These are phyloP conservation scores for Ilex paraguariensis DNA, from an alignment of 305 asterid species.

Conservation along the genomic window DNA sequence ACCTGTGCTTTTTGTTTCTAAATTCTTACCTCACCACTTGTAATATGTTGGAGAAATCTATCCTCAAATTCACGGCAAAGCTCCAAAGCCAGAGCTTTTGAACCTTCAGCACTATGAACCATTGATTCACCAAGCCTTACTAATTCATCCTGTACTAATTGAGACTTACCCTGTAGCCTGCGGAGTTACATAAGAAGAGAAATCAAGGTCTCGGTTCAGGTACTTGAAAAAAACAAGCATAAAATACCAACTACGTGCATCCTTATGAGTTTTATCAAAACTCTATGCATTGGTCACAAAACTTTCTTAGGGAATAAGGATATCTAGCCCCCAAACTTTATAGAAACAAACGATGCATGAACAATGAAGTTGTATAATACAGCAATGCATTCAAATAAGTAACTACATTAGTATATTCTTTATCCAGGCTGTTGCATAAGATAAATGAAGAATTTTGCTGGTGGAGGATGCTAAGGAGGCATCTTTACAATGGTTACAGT, in stretches of 20 bases:
- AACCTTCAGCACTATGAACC: slow-evolving; percentile 93
- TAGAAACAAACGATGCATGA: slow-evolving; percentile 1
- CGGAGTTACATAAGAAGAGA: slow-evolving; percentile 1
- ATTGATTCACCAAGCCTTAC: slow-evolving; percentile 75
- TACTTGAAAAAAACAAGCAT: too few species aligned
- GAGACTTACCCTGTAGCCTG: slow-evolving; percentile 32
- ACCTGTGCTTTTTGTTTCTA: neutral
- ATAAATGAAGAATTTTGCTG: neutral
- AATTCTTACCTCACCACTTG: slow-evolving; percentile 83
- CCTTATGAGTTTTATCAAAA: too few species aligned
- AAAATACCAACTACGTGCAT: too few species aligned
- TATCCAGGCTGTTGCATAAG: neutral
- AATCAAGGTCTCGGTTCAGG: too few species aligned
- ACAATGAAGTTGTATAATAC: slow-evolving; percentile 2
- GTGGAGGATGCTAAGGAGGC: too few species aligned
- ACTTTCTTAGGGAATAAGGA: too few species aligned
- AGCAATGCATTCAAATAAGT: slow-evolving; percentile 13
- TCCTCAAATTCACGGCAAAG: slow-evolving; percentile 99
- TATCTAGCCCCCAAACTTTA: neutral
- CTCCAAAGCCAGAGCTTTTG: slow-evolving; percentile 94
- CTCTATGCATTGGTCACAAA: too few species aligned
- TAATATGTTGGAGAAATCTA: slow-evolving; percentile 95
- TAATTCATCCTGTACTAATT: slow-evolving; percentile 24
- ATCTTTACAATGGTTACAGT: too few species aligned
- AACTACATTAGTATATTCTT: neutral